A percentile compares a stretch with the other conserved stretches of the same genome.
Evolutionary conservation across 2,329 filamentous ascomycete genomes (phyloP).

Genomic region (Penicillium sp.): DNA sequence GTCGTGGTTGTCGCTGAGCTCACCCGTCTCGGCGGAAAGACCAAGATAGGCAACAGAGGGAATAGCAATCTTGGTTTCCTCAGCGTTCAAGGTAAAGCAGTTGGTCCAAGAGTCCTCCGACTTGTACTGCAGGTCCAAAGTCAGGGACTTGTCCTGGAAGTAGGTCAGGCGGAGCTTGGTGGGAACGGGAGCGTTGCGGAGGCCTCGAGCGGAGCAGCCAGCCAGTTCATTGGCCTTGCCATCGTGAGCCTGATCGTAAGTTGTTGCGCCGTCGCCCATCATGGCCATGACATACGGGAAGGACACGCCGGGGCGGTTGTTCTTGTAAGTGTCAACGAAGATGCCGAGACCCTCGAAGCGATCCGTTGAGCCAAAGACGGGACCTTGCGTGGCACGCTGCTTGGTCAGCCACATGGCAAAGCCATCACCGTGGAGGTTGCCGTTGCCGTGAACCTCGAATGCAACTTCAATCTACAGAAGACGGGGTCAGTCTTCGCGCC

Average conservation of each 20-base stretch:
- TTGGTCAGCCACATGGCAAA: constrained; percentile 98
- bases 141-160: constrained; percentile 90
- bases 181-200: constrained; percentile 71
- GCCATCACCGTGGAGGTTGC: constrained; percentile 89
- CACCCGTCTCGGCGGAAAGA: constrained; percentile 74
- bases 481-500: background rate
- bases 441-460: constrained; percentile 85
- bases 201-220: constrained; percentile 87
- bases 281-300: constrained; percentile 99
- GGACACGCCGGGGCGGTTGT: constrained; percentile 88
- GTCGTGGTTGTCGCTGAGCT: constrained; percentile 96
- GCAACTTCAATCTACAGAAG: constrained; percentile 69
- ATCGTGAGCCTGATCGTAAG: constrained; percentile 89
- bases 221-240: constrained; percentile 90
- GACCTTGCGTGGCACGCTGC: constrained; percentile 71
- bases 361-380: constrained; percentile 83
- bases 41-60: constrained; percentile 64
- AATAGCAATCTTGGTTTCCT: constrained; percentile 64
- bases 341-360: constrained; percentile 89
- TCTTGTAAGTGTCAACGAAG: constrained; percentile 99
- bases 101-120: constrained; percentile 76
- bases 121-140: constrained; percentile 92
- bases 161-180: constrained; percentile 88
- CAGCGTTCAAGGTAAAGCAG: constrained; percentile 69
- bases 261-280: constrained; percentile 82